A percentile compares a stretch with the other conserved stretches of the same genome.
Evolutionary conservation across 2,329 filamentous ascomycete species (phyloP).

Genomic region (Ophiosphaerella narmari): DNA sequence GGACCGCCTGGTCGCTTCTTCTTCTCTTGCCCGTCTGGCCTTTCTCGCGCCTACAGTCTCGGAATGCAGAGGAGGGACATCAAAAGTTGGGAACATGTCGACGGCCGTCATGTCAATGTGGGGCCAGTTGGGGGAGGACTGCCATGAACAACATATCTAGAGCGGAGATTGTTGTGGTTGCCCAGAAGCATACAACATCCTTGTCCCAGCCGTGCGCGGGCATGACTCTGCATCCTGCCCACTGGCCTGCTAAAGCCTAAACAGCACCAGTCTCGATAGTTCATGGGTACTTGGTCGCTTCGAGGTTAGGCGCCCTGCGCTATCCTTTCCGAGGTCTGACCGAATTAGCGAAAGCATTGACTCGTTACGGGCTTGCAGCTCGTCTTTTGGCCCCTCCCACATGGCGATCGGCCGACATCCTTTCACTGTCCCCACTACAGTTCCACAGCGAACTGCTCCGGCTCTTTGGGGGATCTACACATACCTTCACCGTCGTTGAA

Average conservation of each 20-base stretch:
- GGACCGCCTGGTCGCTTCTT: constrained; percentile 19
- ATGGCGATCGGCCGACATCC: no score
- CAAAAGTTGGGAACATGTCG: constrained; percentile 34
- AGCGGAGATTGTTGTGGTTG: constrained; percentile 4
- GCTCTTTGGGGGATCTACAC: neutral
- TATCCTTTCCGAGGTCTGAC: neutral
- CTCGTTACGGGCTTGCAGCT: neutral
- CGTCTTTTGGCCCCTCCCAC: no score
- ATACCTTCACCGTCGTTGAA: neutral
- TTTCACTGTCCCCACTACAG: neutral
- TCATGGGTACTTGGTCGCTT: neutral
- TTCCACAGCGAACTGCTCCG: neutral
- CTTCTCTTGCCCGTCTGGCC: constrained; percentile 25
- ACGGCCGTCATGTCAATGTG: constrained; percentile 8
- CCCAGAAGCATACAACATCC: neutral
- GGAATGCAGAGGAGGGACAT: constrained; percentile 29
- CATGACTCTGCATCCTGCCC: constrained; percentile 8
- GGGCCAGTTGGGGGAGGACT: constrained; percentile 4
- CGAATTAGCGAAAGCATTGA: neutral
- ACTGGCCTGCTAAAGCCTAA: constrained; percentile 4
- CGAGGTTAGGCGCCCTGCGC: neutral
- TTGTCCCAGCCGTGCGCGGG: constrained; percentile 3
- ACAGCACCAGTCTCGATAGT: constrained; percentile 8
- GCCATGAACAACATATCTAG: constrained; percentile 9
- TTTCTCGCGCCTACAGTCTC: constrained; percentile 33